Base-by-base conservation (phyloP, 2,329 filamentous ascomycete genomes). In the Fusarium irregulare region DNA sequence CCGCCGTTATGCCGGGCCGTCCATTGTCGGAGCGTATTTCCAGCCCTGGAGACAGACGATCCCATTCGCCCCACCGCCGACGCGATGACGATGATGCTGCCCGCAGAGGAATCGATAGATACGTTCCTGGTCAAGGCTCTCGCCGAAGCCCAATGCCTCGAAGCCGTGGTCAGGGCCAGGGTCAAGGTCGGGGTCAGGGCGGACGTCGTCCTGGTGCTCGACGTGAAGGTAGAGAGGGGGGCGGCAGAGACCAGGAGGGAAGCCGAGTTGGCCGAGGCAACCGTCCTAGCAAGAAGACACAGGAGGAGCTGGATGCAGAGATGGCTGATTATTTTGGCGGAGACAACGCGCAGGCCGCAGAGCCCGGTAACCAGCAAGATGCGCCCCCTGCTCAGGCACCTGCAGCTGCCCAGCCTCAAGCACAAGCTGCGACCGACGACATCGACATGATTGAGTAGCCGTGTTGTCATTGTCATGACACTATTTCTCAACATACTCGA, bases 241-340 rank as follows among this genome's bases (percentile, higher is more conserved):
- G 82, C 42, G 78, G 75, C 47, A 74, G 73, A 48, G 76, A 77
- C 12, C 73, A 78, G 30, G 74, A 79, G 30, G 68, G 80, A 70
- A 82, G 79, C 16, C 78, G 82, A 27, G 80, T 79, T 23, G 80
- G 79, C 42, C 78, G 81, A 25, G 79, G 80, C 23, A 81, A 84
- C 56, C 86, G 87, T 41, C 87, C 93, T 50, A 86, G 89, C 4
- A 91, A 89, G 81, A 97, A 97, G 87, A 97, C 94, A 0, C 92
- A 94, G 72, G 93, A 97, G 75, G 93, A 98, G 78, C 85, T 98
- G 42, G 94, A 98, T 78, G 93, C 93, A n/a, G 94, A 98, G 81
- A 98, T 98, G 94, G 93, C 91, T 30, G 93, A 97, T 77, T 98
- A 98, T 80, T 98, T 93, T 84, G 90, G 87, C 30, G 83, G 82